phyloP scores from a whole-genome alignment of 306 rosid genomes.

The Echinosophora koreensis region DNA sequence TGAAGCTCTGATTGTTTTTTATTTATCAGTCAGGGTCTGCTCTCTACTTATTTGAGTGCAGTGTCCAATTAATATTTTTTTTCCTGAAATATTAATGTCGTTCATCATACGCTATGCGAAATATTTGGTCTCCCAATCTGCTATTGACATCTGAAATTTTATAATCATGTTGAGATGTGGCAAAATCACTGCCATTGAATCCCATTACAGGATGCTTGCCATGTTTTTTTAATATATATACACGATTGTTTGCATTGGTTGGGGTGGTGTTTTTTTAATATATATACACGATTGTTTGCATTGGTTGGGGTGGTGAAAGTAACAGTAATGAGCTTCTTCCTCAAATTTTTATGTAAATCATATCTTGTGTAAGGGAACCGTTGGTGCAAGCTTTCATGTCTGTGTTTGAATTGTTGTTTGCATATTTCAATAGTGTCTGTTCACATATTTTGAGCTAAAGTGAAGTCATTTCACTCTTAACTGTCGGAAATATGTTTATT shows the following conservation, averaged over 20 bases:
- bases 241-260: neutral
- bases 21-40: neutral
- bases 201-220: neutral
- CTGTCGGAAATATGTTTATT: neutral
- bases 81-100: neutral
- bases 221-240: neutral
- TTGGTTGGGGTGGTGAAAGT: neutral
- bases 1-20: slow-evolving; percentile 9
- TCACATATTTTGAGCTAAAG: neutral
- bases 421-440: neutral
- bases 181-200: neutral
- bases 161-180: neutral
- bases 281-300: neutral
- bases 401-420: neutral
- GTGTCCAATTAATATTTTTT: neutral
- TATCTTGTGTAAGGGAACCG: neutral
- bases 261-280: neutral
- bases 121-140: neutral
- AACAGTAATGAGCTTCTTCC: neutral
- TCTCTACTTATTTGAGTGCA: neutral
- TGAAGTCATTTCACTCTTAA: neutral
- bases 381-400: neutral
- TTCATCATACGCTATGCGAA: neutral
- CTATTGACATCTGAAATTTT: neutral
- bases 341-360: neutral